Base-by-base conservation (phyloP, 2,329 filamentous ascomycete species). In the Aspergillus intermedius region DNA sequence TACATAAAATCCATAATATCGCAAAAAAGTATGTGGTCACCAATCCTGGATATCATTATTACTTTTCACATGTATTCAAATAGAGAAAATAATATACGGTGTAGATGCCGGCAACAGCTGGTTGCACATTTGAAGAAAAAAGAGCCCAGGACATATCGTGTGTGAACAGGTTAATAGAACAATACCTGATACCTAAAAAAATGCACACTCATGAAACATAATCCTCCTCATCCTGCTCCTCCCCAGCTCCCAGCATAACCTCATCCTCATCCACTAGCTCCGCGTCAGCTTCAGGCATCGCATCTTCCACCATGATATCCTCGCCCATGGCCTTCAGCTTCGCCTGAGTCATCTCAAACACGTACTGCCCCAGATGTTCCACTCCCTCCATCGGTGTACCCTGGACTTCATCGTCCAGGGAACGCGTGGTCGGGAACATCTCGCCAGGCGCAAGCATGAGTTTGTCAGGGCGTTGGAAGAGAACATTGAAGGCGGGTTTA, bases 341-440 rank as follows among this genome's bases (percentile, higher is more conserved):
- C 6, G 82, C 82, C 61, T 86, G 81, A 3, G 90, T 95, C 89
- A 98, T 98, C 68, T 98, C 88, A 65, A 82, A 95, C 19, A 98
- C 91, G 67, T 96, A 98, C 70, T 95, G 87, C 0, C 93, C 93
- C 32, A 98, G 70, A 72, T 98, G 93, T 73, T 98, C 91, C 1
- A 97, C 84, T 30, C 87, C 82, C 60, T 91, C 87, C 88, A 98
- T 97, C 17, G 82, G 76, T 1, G 83, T 84, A n/a, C 69, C 71
- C 39, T 69, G 73, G 5, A 73, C 63, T 5, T 76, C 73, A 15
- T 75, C 76, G 7, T 75, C 73, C 15, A 72, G 65, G 4, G 63
- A 61, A 41, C 88, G 76, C 47, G 77, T 68, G 0, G 87, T 80
- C 1, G 88, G 87, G 77, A 83, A 95, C 74, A 97, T 81, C 72